Evolutionary conservation across 371 early-diverging fungal species (phyloP).

Genomic region (Dichotomocladium elegans): DNA sequence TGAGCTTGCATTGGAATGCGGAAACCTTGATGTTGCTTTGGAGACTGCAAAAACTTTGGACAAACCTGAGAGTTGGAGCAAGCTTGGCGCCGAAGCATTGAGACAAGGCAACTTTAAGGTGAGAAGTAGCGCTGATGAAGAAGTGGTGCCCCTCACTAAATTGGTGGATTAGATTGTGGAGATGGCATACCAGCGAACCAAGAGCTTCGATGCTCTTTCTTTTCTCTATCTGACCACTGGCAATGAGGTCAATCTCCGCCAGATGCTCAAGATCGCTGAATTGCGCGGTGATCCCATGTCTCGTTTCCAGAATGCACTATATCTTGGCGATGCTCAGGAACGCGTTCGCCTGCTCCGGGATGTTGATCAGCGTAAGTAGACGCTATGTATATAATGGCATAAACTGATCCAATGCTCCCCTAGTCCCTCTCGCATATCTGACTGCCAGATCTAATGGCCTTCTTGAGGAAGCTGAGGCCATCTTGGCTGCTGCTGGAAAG

Average conservation of each 20-base stretch:
- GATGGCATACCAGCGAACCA: slow-evolving; percentile 83
- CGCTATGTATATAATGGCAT: not conserved
- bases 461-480: slow-evolving; percentile 74
- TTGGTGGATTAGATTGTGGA: slow-evolving; percentile 68
- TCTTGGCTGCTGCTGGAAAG: slow-evolving; percentile 67
- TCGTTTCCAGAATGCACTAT: slow-evolving; percentile 86
- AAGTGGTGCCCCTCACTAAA: not conserved
- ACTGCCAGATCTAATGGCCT: slow-evolving; percentile 89
- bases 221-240: slow-evolving; percentile 93
- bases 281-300: slow-evolving; percentile 78
- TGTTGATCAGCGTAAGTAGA: slow-evolving; percentile 69
- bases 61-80: slow-evolving; percentile 83
- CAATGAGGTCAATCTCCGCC: slow-evolving; percentile 79
- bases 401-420: not conserved
- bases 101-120: slow-evolving; percentile 85
- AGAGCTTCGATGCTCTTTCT: slow-evolving; percentile 87
- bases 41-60: slow-evolving; percentile 89
- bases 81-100: slow-evolving; percentile 84
- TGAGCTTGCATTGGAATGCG: slow-evolving; percentile 95
- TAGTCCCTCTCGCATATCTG: slow-evolving; percentile 85
- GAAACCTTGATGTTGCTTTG: slow-evolving; percentile 89
- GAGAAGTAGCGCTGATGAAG: slow-evolving; percentile 1
- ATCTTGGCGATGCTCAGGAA: slow-evolving; percentile 84
- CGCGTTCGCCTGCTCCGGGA: slow-evolving; percentile 79
- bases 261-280: slow-evolving; percentile 91